Evolutionary conservation across 1,284 basidiomycete genomes (phyloP).

Genomic region (Ceratobasidium sp.): DNA sequence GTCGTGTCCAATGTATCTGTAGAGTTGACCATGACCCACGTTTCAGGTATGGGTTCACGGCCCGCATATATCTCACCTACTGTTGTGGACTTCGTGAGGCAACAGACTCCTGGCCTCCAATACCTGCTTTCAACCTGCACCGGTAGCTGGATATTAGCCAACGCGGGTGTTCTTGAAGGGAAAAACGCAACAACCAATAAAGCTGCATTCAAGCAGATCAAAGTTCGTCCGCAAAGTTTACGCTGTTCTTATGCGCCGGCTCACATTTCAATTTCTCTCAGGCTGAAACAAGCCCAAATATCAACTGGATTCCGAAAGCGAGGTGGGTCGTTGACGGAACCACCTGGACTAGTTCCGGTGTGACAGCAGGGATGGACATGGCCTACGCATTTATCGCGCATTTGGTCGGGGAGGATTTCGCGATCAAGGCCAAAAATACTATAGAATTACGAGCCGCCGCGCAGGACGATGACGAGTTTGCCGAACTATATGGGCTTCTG

Average conservation of each 20-base stretch:
- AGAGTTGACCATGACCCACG: too few species aligned
- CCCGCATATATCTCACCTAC: not conserved
- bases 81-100: conserved; percentile 19
- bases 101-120: conserved; percentile 18
- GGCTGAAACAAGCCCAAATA: conserved; percentile 32
- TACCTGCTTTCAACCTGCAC: conserved; percentile 45
- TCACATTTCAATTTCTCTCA: not conserved
- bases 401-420: conserved; percentile 55
- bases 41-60: not conserved
- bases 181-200: conserved; percentile 46
- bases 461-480: conserved; percentile 58
- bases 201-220: conserved; percentile 5
- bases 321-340: conserved; percentile 60
- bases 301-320: conserved; percentile 56
- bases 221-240: not conserved
- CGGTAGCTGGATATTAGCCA: conserved; percentile 32
- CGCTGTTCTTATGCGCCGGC: not conserved
- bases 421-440: conserved; percentile 51
- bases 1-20: too few species aligned
- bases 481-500: conserved; percentile 43
- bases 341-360: conserved; percentile 60
- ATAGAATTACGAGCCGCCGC: conserved; percentile 55
- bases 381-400: conserved; percentile 58
- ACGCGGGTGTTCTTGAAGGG: conserved; percentile 40
- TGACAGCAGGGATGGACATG: conserved; percentile 59